Evolutionary conservation across 768 basidiomycete genomes (phyloP).

Genomic region (Auricularia cornea): DNA sequence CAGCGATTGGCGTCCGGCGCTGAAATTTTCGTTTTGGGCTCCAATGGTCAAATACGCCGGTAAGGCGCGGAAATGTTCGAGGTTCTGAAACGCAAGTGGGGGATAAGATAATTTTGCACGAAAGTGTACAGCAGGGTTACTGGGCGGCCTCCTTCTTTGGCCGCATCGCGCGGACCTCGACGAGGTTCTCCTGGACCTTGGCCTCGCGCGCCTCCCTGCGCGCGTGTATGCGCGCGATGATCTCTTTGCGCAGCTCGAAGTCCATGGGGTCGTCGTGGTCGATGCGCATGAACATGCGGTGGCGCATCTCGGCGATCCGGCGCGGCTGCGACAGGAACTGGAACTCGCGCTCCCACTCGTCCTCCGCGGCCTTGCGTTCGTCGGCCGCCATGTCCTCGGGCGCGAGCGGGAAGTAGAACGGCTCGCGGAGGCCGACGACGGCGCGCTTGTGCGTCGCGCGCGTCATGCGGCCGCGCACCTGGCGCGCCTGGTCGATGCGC

Average conservation of each 20-base stretch:
- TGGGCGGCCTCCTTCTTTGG: too few relatives aligned
- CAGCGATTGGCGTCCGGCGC: too few relatives aligned
- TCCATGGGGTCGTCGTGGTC: neutral
- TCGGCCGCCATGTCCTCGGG: slow-evolving; percentile 65
- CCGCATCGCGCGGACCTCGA: neutral
- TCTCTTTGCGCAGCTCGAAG: neutral
- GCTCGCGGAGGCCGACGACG: slow-evolving; percentile 83
- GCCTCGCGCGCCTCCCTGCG: neutral
- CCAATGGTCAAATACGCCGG: too few relatives aligned
- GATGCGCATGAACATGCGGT: too few relatives aligned
- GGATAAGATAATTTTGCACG: too few relatives aligned
- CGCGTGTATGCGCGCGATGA: neutral
- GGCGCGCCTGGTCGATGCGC: slow-evolving; percentile 8
- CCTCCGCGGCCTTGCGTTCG: slow-evolving; percentile 31
- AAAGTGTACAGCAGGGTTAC: too few relatives aligned
- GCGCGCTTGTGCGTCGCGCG: slow-evolving; percentile 72
- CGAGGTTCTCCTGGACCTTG: neutral
- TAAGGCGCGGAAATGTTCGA: too few relatives aligned
- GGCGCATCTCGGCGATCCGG: too few relatives aligned
- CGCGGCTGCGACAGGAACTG: too few relatives aligned
- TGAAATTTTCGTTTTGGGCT: too few relatives aligned
- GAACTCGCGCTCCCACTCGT: slow-evolving; percentile 24
- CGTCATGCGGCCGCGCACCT: slow-evolving; percentile 22
- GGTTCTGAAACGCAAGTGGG: too few relatives aligned
- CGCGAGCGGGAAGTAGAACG: slow-evolving; percentile 86